phyloP scores from a whole-genome alignment of 768 basidiomycete genomes.

The Mycena galericulata region DNA sequence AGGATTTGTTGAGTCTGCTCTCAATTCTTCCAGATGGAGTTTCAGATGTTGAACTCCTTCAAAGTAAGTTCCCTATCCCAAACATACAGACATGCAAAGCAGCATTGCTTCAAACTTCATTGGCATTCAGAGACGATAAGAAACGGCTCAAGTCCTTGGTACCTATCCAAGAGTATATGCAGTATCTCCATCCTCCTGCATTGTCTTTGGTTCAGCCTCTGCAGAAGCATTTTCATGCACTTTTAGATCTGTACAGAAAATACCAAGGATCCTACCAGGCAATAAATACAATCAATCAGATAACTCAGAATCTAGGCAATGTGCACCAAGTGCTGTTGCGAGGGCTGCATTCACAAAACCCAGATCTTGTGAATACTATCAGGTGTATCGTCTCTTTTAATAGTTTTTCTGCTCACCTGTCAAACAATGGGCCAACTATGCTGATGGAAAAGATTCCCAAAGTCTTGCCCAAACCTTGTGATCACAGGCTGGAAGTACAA shows the following conservation, averaged over 20 bases:
- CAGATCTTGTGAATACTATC: background rate
- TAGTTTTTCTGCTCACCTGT: background rate
- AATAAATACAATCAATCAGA: too few relatives aligned
- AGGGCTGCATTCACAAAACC: background rate
- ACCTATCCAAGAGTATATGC: background rate
- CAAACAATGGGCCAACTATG: background rate
- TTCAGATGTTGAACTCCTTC: background rate
- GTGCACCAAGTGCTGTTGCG: background rate
- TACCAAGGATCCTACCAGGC: background rate
- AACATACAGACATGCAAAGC: background rate
- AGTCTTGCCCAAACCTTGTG: background rate
- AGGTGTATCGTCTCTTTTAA: background rate
- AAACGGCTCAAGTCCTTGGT: background rate
- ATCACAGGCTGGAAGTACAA: background rate
- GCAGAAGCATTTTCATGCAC: background rate
- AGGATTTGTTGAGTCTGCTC: background rate
- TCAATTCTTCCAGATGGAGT: background rate
- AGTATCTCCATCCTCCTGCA: background rate
- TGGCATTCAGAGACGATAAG: background rate
- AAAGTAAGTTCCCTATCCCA: background rate
- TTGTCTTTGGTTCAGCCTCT: background rate
- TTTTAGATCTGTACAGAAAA: background rate
- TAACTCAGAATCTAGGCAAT: background rate
- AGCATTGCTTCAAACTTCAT: background rate
- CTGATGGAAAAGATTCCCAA: background rate